Evolutionary conservation across 1,284 basidiomycete species (phyloP), one percentile per base, ranked within the genome.

Genomic region (Phylloboletellus chloephorus): DNA sequence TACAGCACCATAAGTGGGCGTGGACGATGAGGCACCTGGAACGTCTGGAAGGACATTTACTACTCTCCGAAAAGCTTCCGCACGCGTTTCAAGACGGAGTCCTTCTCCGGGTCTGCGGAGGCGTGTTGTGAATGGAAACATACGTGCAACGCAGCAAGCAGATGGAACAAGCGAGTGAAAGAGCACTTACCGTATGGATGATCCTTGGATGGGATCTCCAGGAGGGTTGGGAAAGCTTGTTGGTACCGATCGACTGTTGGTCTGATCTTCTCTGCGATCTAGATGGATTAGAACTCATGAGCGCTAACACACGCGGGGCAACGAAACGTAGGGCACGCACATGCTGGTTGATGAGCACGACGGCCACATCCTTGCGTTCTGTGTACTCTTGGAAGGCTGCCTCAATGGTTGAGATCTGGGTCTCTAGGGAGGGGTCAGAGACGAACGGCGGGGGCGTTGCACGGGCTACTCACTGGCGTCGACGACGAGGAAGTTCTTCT

Each of bases 201-300:
- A 57, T 90, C 92, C 64, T 95, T 95, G 39, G 88, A 90, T 13
- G 96, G 96, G 51, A 98, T 98, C 68, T 99, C 96, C 16, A 99
- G 79, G 24, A 99, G 66, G 0, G 96, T 92, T 16, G 96, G 96
- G 71, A 99, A 99, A 0, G 95, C 84, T 61, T 94, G 88, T 49
- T 89, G 84, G 63, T 98, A 98, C 53, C 84, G 83, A 67, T 99
- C 96, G 12, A 98, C 91, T 2, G 88, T 82, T 0, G 93, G 91
- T 37, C 96, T 74, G 55, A 99, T 99, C 73, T 89, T 91, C 70
- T 98, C 96, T 35, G 93, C 93, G 54, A 97, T 73, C 93, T 96
- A 53, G 42, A 48, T 34, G 50, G 38, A 49, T 39, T 37, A 8
- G 32, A 42, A 35, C 23, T 44, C 33, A 33, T 57, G 38, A 51